These are phyloP conservation scores for Aspergillus clavatus DNA, from an alignment of 2,329 filamentous ascomycete species.

Conservation along the genomic window DNA sequence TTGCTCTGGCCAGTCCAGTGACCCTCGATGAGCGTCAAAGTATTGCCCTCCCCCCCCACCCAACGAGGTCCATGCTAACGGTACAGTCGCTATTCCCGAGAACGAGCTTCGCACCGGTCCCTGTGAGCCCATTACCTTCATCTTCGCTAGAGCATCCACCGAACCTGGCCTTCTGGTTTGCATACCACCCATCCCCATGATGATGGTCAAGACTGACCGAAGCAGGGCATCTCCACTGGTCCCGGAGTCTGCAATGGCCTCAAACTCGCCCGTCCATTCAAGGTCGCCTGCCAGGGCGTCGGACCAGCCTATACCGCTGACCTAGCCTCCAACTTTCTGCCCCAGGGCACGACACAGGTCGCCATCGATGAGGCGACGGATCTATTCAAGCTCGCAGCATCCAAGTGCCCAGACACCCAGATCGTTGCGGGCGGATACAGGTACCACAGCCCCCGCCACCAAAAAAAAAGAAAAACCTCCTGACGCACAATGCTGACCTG, in stretches of 20 bases:
- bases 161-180: slow-evolving; percentile 47
- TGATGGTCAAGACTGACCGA: neutral
- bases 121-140: slow-evolving; percentile 43
- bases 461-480: no score
- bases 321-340: slow-evolving; percentile 9
- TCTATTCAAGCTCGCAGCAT: slow-evolving; percentile 8
- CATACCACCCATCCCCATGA: neutral
- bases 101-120: slow-evolving; percentile 38
- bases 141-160: slow-evolving; percentile 47
- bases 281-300: slow-evolving; percentile 14
- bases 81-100: neutral
- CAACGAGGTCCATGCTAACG: neutral
- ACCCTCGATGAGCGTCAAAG: neutral
- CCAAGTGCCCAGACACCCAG: slow-evolving; percentile 13
- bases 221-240: slow-evolving; percentile 4
- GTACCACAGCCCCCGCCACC: neutral
- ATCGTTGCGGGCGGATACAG: slow-evolving; percentile 15
- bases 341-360: slow-evolving; percentile 5
- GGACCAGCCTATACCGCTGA: slow-evolving; percentile 10
- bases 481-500: no score
- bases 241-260: slow-evolving; percentile 5
- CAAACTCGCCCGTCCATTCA: neutral
- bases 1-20: neutral
- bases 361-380: slow-evolving; percentile 10
- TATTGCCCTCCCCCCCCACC: neutral